phyloP scores from a whole-genome alignment of 83 land plant species.

The Thuja plicata region DNA sequence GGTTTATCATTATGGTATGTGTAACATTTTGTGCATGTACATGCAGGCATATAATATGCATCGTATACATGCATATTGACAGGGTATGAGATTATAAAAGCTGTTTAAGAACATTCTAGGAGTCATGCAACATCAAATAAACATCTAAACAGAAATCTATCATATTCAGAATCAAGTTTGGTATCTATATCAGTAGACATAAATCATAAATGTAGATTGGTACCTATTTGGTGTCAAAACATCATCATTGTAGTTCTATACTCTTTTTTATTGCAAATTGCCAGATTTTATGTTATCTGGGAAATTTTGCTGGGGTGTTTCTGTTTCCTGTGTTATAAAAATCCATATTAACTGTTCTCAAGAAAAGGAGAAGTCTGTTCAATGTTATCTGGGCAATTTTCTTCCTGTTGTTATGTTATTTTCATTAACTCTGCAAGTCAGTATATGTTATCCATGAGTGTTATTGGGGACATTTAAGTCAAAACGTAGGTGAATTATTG shows the following conservation, averaged over 20 bases:
- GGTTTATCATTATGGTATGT: neutral
- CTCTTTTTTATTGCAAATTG: neutral
- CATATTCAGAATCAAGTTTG: neutral
- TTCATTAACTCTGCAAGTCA: neutral
- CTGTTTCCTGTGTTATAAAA: neutral
- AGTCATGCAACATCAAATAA: neutral
- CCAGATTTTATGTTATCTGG: neutral
- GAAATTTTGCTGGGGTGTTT: neutral
- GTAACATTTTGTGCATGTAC: neutral
- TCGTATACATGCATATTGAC: neutral
- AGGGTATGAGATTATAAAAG: neutral
- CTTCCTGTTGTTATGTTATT: neutral
- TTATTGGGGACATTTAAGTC: neutral
- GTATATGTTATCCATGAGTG: neutral
- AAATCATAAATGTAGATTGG: neutral
- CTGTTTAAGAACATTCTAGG: neutral
- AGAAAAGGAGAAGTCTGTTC: neutral
- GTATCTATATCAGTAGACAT: neutral
- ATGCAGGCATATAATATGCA: neutral
- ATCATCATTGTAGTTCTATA: neutral
- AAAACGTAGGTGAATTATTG: neutral
- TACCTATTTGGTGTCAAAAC: neutral
- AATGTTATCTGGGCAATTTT: neutral
- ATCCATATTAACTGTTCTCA: neutral
- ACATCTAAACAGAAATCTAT: neutral